Evolutionary conservation across 2,329 filamentous ascomycete genomes (phyloP).

Genomic region (Sclerotinia subarctica): DNA sequence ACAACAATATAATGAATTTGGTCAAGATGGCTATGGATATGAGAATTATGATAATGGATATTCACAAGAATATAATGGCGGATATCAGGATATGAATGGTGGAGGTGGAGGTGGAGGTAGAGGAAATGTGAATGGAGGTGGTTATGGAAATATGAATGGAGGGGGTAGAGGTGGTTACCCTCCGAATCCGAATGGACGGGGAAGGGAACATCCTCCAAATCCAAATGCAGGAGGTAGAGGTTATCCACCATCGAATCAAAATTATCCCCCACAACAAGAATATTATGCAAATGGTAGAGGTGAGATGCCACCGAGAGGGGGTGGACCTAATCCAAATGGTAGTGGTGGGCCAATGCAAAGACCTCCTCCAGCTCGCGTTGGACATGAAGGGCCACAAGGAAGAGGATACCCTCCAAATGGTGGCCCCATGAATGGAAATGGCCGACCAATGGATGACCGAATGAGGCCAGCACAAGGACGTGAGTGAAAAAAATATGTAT

Average conservation of each 20-base stretch:
- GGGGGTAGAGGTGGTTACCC: constrained; percentile 28
- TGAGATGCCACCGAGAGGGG: constrained; percentile 30
- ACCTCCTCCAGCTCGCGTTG: constrained; percentile 31
- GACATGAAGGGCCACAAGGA: constrained; percentile 31
- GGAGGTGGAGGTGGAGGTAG: constrained; percentile 33
- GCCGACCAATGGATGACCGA: constrained; percentile 25
- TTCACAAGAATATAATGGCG: constrained; percentile 32
- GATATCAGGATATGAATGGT: constrained; percentile 34
- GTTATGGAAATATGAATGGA: constrained; percentile 27
- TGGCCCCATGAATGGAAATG: constrained; percentile 24
- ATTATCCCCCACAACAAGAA: constrained; percentile 34
- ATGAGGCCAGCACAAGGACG: constrained; percentile 24
- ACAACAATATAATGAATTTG: constrained; percentile 47
- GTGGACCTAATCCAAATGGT: constrained; percentile 22
- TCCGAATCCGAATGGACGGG: constrained; percentile 33
- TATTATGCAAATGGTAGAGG: constrained; percentile 34
- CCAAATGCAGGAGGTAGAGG: constrained; percentile 22
- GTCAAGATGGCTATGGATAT: constrained; percentile 36
- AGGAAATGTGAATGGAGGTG: constrained; percentile 19
- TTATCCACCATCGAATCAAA: constrained; percentile 34
- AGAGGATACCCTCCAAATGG: constrained; percentile 31
- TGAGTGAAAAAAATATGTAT: constrained; percentile 13
- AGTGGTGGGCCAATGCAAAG: constrained; percentile 34
- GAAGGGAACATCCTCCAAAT: constrained; percentile 24
- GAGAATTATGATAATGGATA: constrained; percentile 33